Evolutionary conservation across 1,139 yeast species (phyloP), one percentile per base, ranked within the genome.

Genomic region (Geotrichum phurueaensis): DNA sequence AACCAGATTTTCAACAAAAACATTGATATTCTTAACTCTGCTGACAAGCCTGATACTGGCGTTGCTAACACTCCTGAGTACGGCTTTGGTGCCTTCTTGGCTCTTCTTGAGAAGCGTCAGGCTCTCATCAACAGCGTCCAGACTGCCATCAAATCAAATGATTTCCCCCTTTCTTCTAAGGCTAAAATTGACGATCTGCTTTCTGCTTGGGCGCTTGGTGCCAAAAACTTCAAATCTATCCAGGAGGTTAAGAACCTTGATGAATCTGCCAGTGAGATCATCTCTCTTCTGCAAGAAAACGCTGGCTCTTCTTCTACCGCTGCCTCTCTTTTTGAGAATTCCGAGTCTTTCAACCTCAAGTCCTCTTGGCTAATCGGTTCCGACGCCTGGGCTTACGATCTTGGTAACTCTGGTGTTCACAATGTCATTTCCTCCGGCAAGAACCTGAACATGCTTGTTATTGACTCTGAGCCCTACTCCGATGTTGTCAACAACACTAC

Each of bases 371-470:
- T 92, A 64, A 79, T 94, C 64, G 97, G 97, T 27, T 90, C 97
- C 9, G 98, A 92, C 74, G 84, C 96, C 43, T 92, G 99, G 98
- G 83, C 97, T 23, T 91, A 87, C 71, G 98, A 92, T 76, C 78
- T 89, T 67, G 98, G 98, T 50, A 81, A 89, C 65, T 87, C 96
- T 12, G 97, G 98, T 73, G 88, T 92, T 59, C 98, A 94, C 74
- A 87, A 86, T 70, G 86, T 90, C 18, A 78, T 92, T 56, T 77
- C 91, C 43, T 85, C 94, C 0, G 87, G 87, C 54, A 81, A 85
- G 71, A 89, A 91, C 70, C 76, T 92, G 68, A 94, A 94, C 73
- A 82, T 92, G 83, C 82, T 92, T 70, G 80, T 94, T 61, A 86
- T 92, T 68, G 98, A 92, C 73, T 87, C 95, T n/a, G 94, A 90